A percentile compares a stretch with the other conserved stretches of the same genome.
phyloP scores from a whole-genome alignment of 73 alveolate species.

The Loxodes magnus region DNA sequence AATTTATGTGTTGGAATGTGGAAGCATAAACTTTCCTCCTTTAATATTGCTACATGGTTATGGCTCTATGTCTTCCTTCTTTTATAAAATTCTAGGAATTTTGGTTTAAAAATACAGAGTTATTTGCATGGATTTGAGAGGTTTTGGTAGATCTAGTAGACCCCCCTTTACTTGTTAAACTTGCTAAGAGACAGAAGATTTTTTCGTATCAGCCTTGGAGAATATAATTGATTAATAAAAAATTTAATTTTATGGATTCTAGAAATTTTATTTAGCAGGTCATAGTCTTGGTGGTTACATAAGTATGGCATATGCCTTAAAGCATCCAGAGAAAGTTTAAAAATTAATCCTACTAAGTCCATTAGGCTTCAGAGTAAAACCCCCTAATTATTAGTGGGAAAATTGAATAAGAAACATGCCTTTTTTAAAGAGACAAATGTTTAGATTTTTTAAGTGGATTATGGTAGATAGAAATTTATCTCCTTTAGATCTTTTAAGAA shows the following conservation, averaged over 20 bases:
- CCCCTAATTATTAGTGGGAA: too few relatives aligned
- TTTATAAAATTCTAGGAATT: slow-evolving; percentile 10
- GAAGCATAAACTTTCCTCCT: background rate
- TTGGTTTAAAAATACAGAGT: slow-evolving; percentile 26
- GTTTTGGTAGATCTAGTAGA: slow-evolving; percentile 58
- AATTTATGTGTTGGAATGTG: too few relatives aligned
- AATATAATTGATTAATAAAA: slow-evolving; percentile 28
- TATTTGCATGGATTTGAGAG: slow-evolving; percentile 47
- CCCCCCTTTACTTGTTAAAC: slow-evolving; percentile 22
- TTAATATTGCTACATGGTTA: slow-evolving; percentile 25
- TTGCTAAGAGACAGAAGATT: slow-evolving; percentile 38
- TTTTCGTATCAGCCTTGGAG: slow-evolving; percentile 53
- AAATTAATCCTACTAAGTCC: slow-evolving; percentile 47
- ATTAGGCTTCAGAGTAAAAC: too few relatives aligned
- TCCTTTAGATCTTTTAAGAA: too few relatives aligned
- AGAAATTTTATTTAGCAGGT: slow-evolving; percentile 45
- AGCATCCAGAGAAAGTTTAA: slow-evolving; percentile 42
- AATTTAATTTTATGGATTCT: too few relatives aligned
- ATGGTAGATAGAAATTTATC: too few relatives aligned
- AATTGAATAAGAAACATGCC: too few relatives aligned
- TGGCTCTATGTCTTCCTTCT: slow-evolving; percentile 15
- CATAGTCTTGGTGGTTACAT: slow-evolving; percentile 72
- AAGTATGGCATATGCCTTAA: slow-evolving; percentile 33
- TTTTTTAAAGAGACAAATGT: too few relatives aligned
- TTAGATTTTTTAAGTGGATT: too few relatives aligned